These are phyloP conservation scores for Cucurbita maxima DNA, from an alignment of 306 rosid genomes.

Conservation along the genomic window DNA sequence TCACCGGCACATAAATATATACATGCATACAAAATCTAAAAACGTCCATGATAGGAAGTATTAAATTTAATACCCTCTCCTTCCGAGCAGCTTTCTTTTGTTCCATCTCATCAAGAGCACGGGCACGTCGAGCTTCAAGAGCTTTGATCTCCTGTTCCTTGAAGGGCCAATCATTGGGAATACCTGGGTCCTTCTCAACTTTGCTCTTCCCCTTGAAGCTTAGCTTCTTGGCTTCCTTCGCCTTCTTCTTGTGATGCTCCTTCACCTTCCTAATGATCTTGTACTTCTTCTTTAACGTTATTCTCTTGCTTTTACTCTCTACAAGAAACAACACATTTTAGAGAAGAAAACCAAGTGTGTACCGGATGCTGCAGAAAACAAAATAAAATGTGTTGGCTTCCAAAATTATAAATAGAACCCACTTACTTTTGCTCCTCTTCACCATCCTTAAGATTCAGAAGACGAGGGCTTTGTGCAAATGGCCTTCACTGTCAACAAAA, in stretches of 20 bases:
- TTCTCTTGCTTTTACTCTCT: constrained; percentile 98
- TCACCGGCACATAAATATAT: not conserved
- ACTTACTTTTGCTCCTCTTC: constrained; percentile 82
- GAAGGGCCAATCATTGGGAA: constrained; percentile 96
- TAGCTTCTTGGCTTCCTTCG: constrained; percentile 88
- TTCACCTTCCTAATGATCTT: constrained; percentile 74
- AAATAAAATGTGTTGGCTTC: not conserved
- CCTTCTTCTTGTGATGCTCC: constrained; percentile 73
- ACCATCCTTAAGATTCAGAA: constrained; percentile 25
- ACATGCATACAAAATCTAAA: not conserved
- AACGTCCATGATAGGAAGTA: not conserved
- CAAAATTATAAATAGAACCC: not conserved
- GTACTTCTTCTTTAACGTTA: constrained; percentile 66
- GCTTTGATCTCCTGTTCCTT: constrained; percentile 92
- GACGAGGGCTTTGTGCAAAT: not conserved
- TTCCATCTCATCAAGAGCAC: constrained; percentile 54
- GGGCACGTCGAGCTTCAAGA: constrained; percentile 70
- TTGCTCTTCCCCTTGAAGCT: constrained; percentile 32
- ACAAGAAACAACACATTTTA: not conserved
- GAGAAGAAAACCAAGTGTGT: not conserved
- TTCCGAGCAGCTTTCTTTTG: constrained; percentile 83
- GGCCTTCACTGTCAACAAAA: not conserved
- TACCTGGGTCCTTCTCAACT: constrained; percentile 96
- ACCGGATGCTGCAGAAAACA: not conserved
- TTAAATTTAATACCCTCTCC: constrained; percentile 50